Evolutionary conservation across 225 moss, liverwort and hornwort genomes (phyloP).

Genomic region (Sphagnum tenellum): DNA sequence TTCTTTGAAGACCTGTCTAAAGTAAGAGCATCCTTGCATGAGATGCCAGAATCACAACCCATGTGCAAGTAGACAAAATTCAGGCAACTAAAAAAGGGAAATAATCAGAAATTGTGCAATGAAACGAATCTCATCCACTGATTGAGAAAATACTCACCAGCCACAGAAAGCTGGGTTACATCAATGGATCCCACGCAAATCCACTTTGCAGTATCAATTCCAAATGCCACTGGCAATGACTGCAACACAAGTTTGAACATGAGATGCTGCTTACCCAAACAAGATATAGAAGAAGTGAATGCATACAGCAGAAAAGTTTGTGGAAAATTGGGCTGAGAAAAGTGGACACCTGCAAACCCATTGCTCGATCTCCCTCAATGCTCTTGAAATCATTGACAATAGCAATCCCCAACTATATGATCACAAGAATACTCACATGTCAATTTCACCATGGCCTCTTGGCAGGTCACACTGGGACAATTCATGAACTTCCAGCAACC

Average conservation of each 20-base stretch:
- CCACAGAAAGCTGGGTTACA: slow-evolving; percentile 82
- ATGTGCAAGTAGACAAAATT: too few species aligned
- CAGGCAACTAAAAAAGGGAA: not conserved
- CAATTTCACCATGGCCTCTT: too few species aligned
- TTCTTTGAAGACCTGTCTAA: too few species aligned
- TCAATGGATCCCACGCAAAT: slow-evolving; percentile 95
- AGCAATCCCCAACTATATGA: slow-evolving; percentile 85
- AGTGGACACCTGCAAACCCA: slow-evolving; percentile 80
- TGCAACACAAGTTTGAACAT: slow-evolving; percentile 10
- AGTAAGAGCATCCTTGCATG: too few species aligned
- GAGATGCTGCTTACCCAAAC: too few species aligned
- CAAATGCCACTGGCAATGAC: slow-evolving; percentile 96
- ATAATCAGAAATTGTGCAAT: not conserved
- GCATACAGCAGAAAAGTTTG: too few species aligned
- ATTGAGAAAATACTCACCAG: slow-evolving; percentile 32
- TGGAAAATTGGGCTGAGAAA: too few species aligned
- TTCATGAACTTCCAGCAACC: not conserved
- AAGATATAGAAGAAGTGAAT: too few species aligned
- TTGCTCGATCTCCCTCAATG: slow-evolving; percentile 81
- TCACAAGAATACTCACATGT: not conserved
- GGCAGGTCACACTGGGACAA: too few species aligned
- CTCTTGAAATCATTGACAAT: slow-evolving; percentile 98
- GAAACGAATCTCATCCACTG: not conserved
- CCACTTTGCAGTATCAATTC: slow-evolving; percentile 90
- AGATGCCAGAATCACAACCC: too few species aligned